These are phyloP conservation scores for Rhexocercosporidium sp. DNA, from an alignment of 2,329 filamentous ascomycete species.

Conservation along the genomic window DNA sequence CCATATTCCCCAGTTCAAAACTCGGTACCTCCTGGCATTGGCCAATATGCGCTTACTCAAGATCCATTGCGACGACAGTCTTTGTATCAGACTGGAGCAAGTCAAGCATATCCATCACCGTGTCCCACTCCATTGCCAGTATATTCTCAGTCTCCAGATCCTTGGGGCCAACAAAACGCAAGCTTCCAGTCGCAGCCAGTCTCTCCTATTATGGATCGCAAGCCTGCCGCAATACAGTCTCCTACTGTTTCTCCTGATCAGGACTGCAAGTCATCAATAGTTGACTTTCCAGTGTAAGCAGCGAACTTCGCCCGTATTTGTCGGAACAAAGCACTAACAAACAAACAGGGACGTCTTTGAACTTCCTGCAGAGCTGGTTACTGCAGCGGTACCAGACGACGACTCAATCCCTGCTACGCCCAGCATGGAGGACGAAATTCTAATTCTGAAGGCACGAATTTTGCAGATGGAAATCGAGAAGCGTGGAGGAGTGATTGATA, in stretches of 20 bases:
- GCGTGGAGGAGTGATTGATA: conserved; percentile 17
- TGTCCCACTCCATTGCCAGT: conserved; percentile 12
- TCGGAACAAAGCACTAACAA: neutral
- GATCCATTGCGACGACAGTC: neutral
- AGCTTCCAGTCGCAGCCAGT: neutral
- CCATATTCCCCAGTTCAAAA: conserved; percentile 6
- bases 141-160: conserved; percentile 6
- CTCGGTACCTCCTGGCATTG: neutral
- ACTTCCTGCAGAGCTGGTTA: conserved; percentile 13
- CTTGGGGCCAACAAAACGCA: neutral
- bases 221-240: neutral
- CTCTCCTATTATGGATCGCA: conserved; percentile 5
- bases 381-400: conserved; percentile 7
- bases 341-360: conserved; percentile 10
- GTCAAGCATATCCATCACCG: conserved; percentile 4
- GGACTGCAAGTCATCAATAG: neutral
- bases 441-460: conserved; percentile 34
- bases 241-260: neutral
- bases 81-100: neutral
- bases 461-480: conserved; percentile 39
- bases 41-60: neutral
- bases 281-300: conserved; percentile 1
- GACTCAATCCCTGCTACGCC: conserved; percentile 15
- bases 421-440: conserved; percentile 37
- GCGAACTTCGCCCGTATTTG: neutral